Percentiles rank a stretch among this genome's conserved stretches.
phyloP scores from a whole-genome alignment of 78 protist genomes.

The Tieghemostelium lacteum region DNA sequence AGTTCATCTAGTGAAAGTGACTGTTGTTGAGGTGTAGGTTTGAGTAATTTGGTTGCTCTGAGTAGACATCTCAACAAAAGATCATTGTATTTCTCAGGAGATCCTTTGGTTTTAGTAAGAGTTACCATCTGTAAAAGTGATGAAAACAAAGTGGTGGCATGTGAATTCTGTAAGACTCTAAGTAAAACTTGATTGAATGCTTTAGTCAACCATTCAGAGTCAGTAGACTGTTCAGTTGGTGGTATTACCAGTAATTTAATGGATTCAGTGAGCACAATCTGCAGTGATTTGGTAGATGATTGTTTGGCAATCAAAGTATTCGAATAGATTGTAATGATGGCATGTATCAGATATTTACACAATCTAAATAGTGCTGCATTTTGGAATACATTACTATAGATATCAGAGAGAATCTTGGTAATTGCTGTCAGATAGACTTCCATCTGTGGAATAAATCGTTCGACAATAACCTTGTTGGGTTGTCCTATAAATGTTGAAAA shows the following conservation, averaged over 20 bases:
- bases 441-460: conserved; percentile 9
- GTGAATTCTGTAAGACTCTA: conserved; percentile 42
- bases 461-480: conserved; percentile 8
- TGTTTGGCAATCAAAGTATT: conserved; percentile 29
- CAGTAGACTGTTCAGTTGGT: not conserved
- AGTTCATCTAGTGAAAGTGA: conserved; percentile 37
- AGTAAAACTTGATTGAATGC: conserved; percentile 67
- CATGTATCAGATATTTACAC: conserved; percentile 57
- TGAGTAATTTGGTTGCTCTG: conserved; percentile 53
- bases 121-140: conserved; percentile 25
- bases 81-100: conserved; percentile 35
- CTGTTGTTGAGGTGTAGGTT: not conserved
- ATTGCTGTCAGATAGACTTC: conserved; percentile 13
- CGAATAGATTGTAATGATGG: conserved; percentile 41
- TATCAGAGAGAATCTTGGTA: conserved; percentile 15
- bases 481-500: not conserved
- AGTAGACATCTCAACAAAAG: conserved; percentile 38
- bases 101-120: not conserved
- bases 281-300: conserved; percentile 5
- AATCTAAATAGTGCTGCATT: conserved; percentile 29
- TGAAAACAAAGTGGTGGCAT: conserved; percentile 15
- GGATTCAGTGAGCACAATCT: conserved; percentile 38
- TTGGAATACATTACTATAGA: not conserved
- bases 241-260: not conserved
- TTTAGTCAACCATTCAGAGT: conserved; percentile 53